These are phyloP conservation scores for Blastomyces emzantsi DNA, from an alignment of 2,329 filamentous ascomycete species.

Conservation along the genomic window DNA sequence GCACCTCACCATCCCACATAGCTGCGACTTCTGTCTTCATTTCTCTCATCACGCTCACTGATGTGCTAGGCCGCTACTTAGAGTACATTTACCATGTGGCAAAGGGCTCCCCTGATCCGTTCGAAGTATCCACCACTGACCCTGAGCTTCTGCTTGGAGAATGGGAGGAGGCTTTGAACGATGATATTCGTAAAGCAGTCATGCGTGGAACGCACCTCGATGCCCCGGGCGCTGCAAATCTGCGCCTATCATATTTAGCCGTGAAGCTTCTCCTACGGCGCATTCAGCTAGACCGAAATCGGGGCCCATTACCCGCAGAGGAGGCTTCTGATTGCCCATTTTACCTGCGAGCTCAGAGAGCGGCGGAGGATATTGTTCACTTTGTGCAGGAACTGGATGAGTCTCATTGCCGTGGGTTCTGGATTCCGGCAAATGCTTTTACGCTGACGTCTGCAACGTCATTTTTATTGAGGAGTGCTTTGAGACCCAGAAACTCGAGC, in stretches of 20 bases:
- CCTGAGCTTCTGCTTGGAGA: conserved; percentile 34
- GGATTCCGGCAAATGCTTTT: conserved; percentile 43
- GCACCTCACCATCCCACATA: conserved; percentile 15
- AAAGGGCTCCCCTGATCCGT: conserved; percentile 17
- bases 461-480: conserved; percentile 42
- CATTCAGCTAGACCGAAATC: conserved; percentile 40
- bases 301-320: conserved; percentile 13
- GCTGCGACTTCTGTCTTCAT: conserved; percentile 36
- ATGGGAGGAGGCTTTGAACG: conserved; percentile 40
- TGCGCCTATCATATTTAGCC: conserved; percentile 45
- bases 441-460: conserved; percentile 43
- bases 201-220: conserved; percentile 36
- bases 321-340: conserved; percentile 19
- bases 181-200: conserved; percentile 34
- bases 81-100: conserved; percentile 30
- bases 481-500: conserved; percentile 37
- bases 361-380: conserved; percentile 43
- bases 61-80: conserved; percentile 33
- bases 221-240: conserved; percentile 42
- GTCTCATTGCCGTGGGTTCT: conserved; percentile 42
- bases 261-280: conserved; percentile 41
- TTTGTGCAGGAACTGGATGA: conserved; percentile 40
- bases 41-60: conserved; percentile 39
- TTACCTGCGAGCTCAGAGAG: conserved; percentile 38
- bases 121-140: conserved; percentile 18